These are phyloP conservation scores for Anisodus tanguticus DNA, from an alignment of 257 asterid genomes.

Conservation along the genomic window DNA sequence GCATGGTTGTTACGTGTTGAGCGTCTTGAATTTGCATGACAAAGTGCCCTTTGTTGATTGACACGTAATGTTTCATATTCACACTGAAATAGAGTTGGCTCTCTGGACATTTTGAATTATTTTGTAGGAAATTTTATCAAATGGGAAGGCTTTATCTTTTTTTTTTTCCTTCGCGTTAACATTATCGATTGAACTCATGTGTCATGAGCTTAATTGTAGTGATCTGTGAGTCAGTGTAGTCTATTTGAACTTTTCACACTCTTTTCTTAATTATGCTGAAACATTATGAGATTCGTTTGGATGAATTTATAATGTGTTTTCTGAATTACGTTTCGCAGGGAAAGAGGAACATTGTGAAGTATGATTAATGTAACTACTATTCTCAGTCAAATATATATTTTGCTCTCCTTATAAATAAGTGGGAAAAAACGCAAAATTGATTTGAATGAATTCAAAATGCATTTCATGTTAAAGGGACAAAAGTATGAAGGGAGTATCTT, in stretches of 20 bases:
- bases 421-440: too few species aligned
- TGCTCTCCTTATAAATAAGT: not conserved
- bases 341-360: not conserved
- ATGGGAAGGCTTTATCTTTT: not conserved
- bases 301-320: not conserved
- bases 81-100: slow-evolving; percentile 18
- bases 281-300: too few species aligned
- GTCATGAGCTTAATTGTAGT: not conserved
- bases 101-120: not conserved
- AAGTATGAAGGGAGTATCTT: too few species aligned
- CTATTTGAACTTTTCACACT: not conserved
- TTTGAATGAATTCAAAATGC: too few species aligned
- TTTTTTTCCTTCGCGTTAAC: not conserved
- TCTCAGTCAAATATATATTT: not conserved
- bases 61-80: slow-evolving; percentile 46
- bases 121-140: not conserved
- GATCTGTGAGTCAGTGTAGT: not conserved
- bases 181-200: not conserved
- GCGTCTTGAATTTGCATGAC: slow-evolving; percentile 43
- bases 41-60: slow-evolving; percentile 33
- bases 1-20: slow-evolving; percentile 40
- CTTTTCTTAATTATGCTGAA: not conserved
- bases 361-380: not conserved
- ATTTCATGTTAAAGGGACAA: too few species aligned
- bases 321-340: not conserved